phyloP scores from a whole-genome alignment of 495 filamentous ascomycete species.

The Zalerion maritima region DNA sequence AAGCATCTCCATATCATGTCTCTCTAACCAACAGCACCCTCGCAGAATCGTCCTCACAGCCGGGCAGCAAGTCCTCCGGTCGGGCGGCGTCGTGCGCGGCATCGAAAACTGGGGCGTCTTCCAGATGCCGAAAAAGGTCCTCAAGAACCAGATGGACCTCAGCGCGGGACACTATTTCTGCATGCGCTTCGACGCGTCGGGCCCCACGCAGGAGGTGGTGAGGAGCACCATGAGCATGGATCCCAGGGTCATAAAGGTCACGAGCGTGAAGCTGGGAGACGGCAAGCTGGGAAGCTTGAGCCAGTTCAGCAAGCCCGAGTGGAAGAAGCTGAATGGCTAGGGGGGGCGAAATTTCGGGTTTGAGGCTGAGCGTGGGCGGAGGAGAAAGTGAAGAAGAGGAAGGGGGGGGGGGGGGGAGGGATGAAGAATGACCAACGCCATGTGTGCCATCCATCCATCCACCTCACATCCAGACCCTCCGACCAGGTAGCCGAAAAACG shows the following conservation, averaged over 20 bases:
- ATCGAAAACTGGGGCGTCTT: conserved; percentile 90
- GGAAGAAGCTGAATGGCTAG: conserved; percentile 28
- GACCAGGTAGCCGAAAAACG: no score
- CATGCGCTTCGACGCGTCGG: conserved; percentile 80
- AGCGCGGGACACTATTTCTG: conserved; percentile 87
- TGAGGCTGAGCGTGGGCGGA: background rate
- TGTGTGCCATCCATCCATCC: no score
- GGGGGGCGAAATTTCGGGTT: no score
- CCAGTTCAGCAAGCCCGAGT: conserved; percentile 45
- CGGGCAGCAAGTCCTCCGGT: conserved; percentile 66
- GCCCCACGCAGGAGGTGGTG: conserved; percentile 54
- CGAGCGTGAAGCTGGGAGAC: conserved; percentile 72
- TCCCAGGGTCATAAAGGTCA: conserved; percentile 77
- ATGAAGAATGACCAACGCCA: no score
- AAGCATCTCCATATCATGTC: conserved; percentile 3
- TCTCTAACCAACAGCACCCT: conserved; percentile 7
- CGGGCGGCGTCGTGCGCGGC: conserved; percentile 82
- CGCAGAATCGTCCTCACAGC: conserved; percentile 73
- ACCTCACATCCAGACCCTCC: no score
- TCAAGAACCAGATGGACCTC: conserved; percentile 65
- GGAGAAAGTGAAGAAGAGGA: background rate
- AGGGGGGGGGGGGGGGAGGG: background rate
- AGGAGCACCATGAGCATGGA: conserved; percentile 68
- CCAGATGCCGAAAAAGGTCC: conserved; percentile 58
- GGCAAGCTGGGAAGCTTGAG: conserved; percentile 54